A percentile compares a stretch with the other conserved stretches of the same genome.
These are phyloP conservation scores for Lenzites betulinus DNA, from an alignment of 768 basidiomycete genomes.

Conservation along the genomic window DNA sequence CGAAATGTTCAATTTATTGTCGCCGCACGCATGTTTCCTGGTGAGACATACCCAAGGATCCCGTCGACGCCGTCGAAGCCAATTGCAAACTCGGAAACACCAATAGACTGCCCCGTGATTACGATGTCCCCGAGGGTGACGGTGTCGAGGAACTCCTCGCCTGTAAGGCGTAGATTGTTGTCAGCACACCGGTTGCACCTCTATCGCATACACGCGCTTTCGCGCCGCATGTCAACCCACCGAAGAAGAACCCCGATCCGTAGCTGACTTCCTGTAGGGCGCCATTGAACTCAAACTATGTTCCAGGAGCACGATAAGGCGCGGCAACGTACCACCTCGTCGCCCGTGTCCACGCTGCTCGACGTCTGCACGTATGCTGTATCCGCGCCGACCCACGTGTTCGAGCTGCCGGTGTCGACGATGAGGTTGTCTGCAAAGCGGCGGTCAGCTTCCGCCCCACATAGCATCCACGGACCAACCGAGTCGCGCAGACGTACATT, in stretches of 20 bases:
- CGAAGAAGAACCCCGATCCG: conserved; percentile 16
- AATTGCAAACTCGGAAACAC: conserved; percentile 49
- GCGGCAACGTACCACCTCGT: conserved; percentile 22
- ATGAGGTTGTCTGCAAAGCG: conserved; percentile 14
- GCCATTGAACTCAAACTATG: not conserved
- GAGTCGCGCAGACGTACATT: conserved; percentile 30
- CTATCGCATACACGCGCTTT: conserved; percentile 34
- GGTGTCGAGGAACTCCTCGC: conserved; percentile 38
- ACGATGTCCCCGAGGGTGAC: conserved; percentile 39
- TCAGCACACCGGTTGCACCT: too few relatives aligned
- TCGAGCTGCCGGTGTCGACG: conserved; percentile 28
- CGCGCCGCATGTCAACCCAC: not conserved
- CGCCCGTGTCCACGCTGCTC: conserved; percentile 23
- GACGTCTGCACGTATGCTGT: conserved; percentile 21
- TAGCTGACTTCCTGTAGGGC: conserved; percentile 7
- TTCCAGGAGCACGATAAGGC: not conserved
- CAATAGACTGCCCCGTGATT: conserved; percentile 60
- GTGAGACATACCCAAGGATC: conserved; percentile 55
- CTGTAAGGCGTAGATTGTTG: conserved; percentile 18
- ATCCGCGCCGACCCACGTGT: conserved; percentile 31
- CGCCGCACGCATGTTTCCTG: too few relatives aligned
- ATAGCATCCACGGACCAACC: not conserved
- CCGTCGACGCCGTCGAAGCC: conserved; percentile 57
- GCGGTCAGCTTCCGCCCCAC: not conserved
- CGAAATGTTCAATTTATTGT: too few relatives aligned